phyloP scores from a whole-genome alignment of 805 yeast genomes.

The Candida tallmaniae region DNA sequence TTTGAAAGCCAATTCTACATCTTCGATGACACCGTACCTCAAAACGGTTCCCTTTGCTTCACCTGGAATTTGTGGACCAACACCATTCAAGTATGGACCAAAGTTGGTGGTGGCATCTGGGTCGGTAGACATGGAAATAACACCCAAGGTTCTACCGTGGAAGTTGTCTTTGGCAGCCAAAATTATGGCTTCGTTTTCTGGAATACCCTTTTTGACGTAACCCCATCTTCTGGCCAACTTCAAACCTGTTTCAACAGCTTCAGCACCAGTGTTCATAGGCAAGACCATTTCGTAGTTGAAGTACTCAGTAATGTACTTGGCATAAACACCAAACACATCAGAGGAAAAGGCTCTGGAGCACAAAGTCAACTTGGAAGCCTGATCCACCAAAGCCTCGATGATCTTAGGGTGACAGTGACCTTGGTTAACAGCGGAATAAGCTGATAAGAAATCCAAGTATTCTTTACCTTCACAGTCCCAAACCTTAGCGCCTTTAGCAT shows the following conservation, averaged over 20 bases:
- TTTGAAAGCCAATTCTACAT: constrained; percentile 75
- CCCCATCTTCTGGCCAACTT: constrained; percentile 98
- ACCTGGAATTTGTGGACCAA: constrained; percentile 83
- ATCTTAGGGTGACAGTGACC: constrained; percentile 98
- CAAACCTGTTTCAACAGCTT: constrained; percentile 94
- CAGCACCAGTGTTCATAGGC: constrained; percentile 99
- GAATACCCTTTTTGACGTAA: constrained; percentile 78
- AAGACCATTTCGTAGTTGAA: constrained; percentile 89
- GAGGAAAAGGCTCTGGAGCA: constrained; percentile 92
- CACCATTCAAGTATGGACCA: constrained; percentile 84
- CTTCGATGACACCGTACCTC: constrained; percentile 84
- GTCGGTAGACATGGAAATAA: constrained; percentile 94
- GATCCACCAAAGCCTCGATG: constrained; percentile 77
- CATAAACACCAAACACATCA: constrained; percentile 80
- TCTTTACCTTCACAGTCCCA: constrained; percentile 98
- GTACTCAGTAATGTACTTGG: constrained; percentile 82
- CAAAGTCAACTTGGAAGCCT: constrained; percentile 78
- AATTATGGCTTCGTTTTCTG: constrained; percentile 78
- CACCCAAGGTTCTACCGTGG: constrained; percentile 95
- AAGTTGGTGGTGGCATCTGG: constrained; percentile 84
- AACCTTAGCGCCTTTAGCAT: constrained; percentile 85
- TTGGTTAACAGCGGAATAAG: constrained; percentile 96
- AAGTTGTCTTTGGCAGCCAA: constrained; percentile 86
- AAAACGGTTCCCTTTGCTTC: constrained; percentile 52
- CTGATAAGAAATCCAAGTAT: constrained; percentile 87